A percentile compares a stretch with the other conserved stretches of the same genome.
phyloP scores from a whole-genome alignment of 2,329 filamentous ascomycete genomes.

The Arthrinium puccinioides region DNA sequence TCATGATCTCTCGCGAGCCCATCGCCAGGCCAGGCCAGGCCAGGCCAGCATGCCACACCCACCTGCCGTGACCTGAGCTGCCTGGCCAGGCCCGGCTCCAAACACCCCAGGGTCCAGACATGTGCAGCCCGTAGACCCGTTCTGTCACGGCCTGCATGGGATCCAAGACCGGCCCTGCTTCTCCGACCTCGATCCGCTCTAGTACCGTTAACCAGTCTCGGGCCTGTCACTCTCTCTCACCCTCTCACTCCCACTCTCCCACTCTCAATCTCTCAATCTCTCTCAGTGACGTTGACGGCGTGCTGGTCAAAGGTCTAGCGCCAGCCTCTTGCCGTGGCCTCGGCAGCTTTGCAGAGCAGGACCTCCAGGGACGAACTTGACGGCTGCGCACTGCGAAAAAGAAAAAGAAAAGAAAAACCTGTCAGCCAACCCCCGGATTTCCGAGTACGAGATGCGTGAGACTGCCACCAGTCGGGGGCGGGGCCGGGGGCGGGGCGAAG shows the following conservation, averaged over 20 bases:
- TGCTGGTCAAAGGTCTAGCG: background rate
- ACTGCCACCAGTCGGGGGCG: background rate
- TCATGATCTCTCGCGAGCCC: too few species aligned
- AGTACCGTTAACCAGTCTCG: background rate
- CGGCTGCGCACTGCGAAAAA: background rate
- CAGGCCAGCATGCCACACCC: too few species aligned
- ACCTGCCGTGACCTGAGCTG: too few species aligned
- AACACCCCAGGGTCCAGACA: too few species aligned
- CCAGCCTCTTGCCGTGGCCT: background rate
- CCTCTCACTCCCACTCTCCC: background rate
- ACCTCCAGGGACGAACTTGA: constrained; percentile 1
- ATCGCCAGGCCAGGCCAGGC: too few species aligned
- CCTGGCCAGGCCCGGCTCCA: too few species aligned
- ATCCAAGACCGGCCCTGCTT: background rate
- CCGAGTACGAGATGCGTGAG: background rate
- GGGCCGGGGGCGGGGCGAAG: background rate
- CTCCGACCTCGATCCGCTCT: background rate
- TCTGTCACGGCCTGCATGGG: too few species aligned
- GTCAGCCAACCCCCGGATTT: background rate
- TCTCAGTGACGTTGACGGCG: background rate
- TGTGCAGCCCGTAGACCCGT: too few species aligned
- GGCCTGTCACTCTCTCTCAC: too few species aligned
- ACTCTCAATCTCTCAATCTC: background rate
- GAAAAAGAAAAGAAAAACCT: too few species aligned
- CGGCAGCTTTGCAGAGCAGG: background rate